phyloP scores from a whole-genome alignment of 176 grass and related monocot genomes.

The Paspalum notatum region DNA sequence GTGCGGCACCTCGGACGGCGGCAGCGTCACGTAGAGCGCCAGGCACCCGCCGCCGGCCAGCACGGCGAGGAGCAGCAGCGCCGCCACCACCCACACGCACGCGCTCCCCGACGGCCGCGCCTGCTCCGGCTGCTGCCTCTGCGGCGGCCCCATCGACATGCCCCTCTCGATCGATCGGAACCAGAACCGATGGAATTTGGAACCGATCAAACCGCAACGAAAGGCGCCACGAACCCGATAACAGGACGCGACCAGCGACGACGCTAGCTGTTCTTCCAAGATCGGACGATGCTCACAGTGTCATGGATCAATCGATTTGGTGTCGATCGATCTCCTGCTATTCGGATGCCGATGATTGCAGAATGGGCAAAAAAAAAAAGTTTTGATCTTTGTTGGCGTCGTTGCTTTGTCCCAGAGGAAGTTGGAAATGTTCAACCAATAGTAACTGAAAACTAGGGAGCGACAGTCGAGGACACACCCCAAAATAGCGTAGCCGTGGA shows the following conservation, averaged over 20 bases:
- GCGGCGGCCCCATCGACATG: constrained; percentile 21
- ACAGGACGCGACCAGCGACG: neutral
- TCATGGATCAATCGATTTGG: neutral
- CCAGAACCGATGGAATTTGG: neutral
- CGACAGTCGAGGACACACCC: constrained; percentile 26
- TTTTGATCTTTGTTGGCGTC: constrained; percentile 37
- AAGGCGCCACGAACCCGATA: constrained; percentile 2
- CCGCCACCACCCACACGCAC: constrained; percentile 53
- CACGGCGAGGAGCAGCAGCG: constrained; percentile 41
- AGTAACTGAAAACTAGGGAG: constrained; percentile 54
- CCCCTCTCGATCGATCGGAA: neutral
- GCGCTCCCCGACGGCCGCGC: constrained; percentile 35
- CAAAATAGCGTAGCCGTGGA: constrained; percentile 35
- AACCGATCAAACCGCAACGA: neutral
- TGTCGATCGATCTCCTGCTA: neutral
- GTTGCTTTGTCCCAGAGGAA: constrained; percentile 3
- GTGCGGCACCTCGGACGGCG: constrained; percentile 24
- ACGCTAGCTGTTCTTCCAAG: neutral
- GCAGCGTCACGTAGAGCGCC: constrained; percentile 48
- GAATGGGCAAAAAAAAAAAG: constrained; percentile 1
- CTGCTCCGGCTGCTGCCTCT: constrained; percentile 22
- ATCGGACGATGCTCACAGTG: constrained; percentile 5
- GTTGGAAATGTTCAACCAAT: constrained; percentile 47
- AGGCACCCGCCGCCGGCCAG: constrained; percentile 54
- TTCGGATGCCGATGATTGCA: neutral